Evolutionary conservation across 1,284 basidiomycete species (phyloP).

Genomic region (Marasmius oreades): DNA sequence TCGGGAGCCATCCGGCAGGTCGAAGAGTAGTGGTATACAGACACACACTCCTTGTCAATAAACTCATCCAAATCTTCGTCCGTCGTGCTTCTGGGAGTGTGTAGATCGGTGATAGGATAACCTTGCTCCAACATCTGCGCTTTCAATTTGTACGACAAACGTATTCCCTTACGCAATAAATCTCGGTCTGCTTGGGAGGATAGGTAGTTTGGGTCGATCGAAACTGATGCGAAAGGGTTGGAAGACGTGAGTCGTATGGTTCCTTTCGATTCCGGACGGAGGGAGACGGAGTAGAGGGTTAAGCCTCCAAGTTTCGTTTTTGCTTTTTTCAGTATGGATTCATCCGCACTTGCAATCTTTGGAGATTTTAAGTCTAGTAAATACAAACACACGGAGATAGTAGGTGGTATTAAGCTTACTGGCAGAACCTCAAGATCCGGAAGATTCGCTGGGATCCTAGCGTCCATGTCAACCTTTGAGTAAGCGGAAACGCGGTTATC

Average conservation of each 20-base stretch:
- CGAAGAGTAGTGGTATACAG: constrained; percentile 27
- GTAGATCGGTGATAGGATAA: constrained; percentile 26
- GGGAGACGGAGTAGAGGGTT: background rate
- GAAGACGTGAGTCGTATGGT: background rate
- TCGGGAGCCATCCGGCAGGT: constrained; percentile 36
- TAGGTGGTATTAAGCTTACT: constrained; percentile 13
- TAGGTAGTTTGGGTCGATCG: background rate
- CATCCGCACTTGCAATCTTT: background rate
- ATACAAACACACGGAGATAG: too few relatives aligned
- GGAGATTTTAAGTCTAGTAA: too few relatives aligned
- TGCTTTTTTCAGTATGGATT: background rate
- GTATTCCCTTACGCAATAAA: background rate
- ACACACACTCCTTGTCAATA: constrained; percentile 18
- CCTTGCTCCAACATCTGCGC: constrained; percentile 14
- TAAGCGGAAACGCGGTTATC: background rate
- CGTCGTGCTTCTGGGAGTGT: constrained; percentile 23
- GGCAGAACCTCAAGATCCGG: constrained; percentile 17
- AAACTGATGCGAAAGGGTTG: background rate
- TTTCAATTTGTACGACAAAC: background rate
- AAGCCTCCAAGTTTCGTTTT: background rate
- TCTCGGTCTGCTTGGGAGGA: background rate
- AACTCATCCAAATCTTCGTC: constrained; percentile 26
- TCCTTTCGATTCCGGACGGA: background rate
- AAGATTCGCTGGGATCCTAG: constrained; percentile 4
- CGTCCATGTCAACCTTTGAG: background rate